These are phyloP conservation scores for Eucalyptus fibrosa DNA, from an alignment of 345 rosid genomes.

Conservation along the genomic window DNA sequence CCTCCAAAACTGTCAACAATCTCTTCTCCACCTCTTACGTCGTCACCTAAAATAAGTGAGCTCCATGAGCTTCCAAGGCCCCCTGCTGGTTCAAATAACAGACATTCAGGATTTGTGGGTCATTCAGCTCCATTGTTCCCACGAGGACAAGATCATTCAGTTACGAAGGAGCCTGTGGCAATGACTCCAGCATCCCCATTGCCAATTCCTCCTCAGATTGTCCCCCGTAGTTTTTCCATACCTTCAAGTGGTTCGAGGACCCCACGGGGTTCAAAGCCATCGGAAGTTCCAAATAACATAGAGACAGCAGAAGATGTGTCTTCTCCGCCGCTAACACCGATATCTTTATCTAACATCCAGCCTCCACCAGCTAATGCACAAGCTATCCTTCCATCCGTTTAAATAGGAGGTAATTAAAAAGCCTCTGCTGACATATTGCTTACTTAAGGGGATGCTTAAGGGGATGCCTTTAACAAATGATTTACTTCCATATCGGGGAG, in stretches of 20 bases:
- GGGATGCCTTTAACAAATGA: neutral
- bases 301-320: constrained; percentile 22
- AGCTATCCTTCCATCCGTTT: neutral
- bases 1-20: constrained; percentile 52
- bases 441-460: neutral
- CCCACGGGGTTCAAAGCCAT: constrained; percentile 17
- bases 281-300: constrained; percentile 15
- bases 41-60: constrained; percentile 89
- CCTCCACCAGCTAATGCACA: neutral
- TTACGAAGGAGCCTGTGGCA: constrained; percentile 16
- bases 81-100: constrained; percentile 33
- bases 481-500: neutral
- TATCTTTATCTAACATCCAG: constrained; percentile 22
- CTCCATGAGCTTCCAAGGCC: constrained; percentile 99
- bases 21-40: constrained; percentile 53
- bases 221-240: constrained; percentile 81
- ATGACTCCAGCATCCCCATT: constrained; percentile 50
- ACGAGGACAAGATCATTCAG: constrained; percentile 27
- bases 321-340: constrained; percentile 69
- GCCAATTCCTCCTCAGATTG: constrained; percentile 58
- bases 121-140: constrained; percentile 73
- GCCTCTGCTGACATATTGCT: neutral
- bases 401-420: neutral
- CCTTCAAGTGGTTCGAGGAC: constrained; percentile 52
- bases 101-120: constrained; percentile 26